A percentile compares a stretch with the other conserved stretches of the same genome.
Evolutionary conservation across 768 basidiomycete genomes (phyloP).

Genomic region (Psilocybe sp.): DNA sequence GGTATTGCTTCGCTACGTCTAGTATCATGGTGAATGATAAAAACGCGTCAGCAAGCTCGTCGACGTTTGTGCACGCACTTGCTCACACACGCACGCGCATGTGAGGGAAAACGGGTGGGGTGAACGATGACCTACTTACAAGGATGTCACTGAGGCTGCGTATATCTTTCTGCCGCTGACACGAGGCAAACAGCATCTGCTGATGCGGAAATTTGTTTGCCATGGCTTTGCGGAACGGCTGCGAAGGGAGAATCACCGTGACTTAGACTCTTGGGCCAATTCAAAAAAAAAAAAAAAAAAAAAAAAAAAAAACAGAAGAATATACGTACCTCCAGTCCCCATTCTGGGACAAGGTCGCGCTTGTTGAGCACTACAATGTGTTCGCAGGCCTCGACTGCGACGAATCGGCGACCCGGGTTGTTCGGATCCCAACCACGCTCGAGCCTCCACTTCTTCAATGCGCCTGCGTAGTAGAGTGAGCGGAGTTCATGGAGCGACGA

Average conservation of each 20-base stretch:
- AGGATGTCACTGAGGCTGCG: slow-evolving; percentile 60
- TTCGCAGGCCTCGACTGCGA: slow-evolving; percentile 57
- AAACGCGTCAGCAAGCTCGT: background rate
- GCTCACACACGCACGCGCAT: no score
- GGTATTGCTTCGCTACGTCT: slow-evolving; percentile 72
- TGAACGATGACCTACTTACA: slow-evolving; percentile 59
- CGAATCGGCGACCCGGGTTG: slow-evolving; percentile 34
- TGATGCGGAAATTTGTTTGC: slow-evolving; percentile 68
- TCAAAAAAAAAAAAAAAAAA: slow-evolving; percentile 1
- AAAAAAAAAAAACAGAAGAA: slow-evolving; percentile 4
- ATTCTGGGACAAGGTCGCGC: slow-evolving; percentile 84
- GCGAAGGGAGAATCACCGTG: slow-evolving; percentile 10
- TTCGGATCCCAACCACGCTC: slow-evolving; percentile 60
- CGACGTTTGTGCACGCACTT: no score
- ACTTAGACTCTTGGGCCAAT: slow-evolving; percentile 9
- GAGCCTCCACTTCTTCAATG: slow-evolving; percentile 63
- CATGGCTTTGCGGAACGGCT: slow-evolving; percentile 81
- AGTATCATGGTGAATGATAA: background rate
- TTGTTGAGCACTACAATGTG: slow-evolving; percentile 92
- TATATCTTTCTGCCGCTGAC: slow-evolving; percentile 65
- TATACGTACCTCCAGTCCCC: slow-evolving; percentile 79
- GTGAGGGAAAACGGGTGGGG: slow-evolving; percentile 4
- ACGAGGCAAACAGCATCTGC: slow-evolving; percentile 66
- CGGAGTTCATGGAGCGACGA: slow-evolving; percentile 21
- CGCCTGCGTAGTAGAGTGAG: slow-evolving; percentile 37